phyloP scores from a whole-genome alignment of 352 stramenopile genomes.

The Phytopythium helicoides region DNA sequence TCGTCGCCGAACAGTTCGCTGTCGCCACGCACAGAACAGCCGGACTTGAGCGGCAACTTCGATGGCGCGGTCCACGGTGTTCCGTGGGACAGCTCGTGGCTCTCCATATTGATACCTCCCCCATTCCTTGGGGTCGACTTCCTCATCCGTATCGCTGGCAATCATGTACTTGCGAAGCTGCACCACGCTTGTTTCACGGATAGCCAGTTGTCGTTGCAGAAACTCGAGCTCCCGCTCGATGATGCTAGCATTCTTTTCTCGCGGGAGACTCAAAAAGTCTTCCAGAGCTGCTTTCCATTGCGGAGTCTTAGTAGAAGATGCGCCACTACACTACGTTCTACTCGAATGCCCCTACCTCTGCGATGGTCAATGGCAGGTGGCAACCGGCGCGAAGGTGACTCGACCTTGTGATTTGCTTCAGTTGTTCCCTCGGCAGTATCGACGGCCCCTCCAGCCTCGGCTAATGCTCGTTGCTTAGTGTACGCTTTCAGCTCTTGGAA shows the following conservation, averaged over 20 bases:
- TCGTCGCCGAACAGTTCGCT: slow-evolving; percentile 34
- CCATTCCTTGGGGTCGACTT: slow-evolving; percentile 66
- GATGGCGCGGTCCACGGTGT: slow-evolving; percentile 44
- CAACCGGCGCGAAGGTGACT: slow-evolving; percentile 19
- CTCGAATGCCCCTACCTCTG: slow-evolving; percentile 24
- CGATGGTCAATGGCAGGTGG: slow-evolving; percentile 51
- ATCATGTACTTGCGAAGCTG: slow-evolving; percentile 75
- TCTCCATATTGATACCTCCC: slow-evolving; percentile 47
- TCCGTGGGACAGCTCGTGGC: slow-evolving; percentile 34
- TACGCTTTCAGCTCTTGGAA: slow-evolving; percentile 42
- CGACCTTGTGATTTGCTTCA: background rate
- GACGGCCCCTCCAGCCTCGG: too few species aligned
- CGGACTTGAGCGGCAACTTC: slow-evolving; percentile 52
- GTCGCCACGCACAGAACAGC: slow-evolving; percentile 55
- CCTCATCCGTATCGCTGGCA: slow-evolving; percentile 50
- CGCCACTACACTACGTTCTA: too few species aligned
- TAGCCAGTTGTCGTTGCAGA: slow-evolving; percentile 50
- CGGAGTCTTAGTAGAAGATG: too few species aligned
- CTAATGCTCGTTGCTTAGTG: slow-evolving; percentile 8
- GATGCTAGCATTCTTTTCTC: slow-evolving; percentile 37
- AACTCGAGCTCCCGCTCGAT: slow-evolving; percentile 51
- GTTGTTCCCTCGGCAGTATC: too few species aligned
- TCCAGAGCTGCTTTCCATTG: slow-evolving; percentile 51
- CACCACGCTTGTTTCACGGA: slow-evolving; percentile 52
- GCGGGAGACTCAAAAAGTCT: slow-evolving; percentile 35